These are phyloP conservation scores for Coffea eugenioides DNA, from an alignment of 257 asterid species.

Conservation along the genomic window DNA sequence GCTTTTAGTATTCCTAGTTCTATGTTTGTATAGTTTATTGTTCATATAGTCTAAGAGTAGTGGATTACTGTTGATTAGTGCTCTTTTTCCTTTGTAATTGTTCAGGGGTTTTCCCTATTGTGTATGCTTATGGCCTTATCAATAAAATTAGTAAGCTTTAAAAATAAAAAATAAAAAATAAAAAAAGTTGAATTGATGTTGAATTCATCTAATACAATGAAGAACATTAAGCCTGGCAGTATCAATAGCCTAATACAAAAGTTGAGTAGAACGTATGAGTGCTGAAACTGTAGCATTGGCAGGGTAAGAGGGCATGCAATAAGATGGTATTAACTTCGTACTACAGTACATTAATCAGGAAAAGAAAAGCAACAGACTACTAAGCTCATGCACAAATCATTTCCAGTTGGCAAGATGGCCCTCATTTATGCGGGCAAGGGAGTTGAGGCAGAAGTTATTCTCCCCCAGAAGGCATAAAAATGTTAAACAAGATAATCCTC, in stretches of 20 bases:
- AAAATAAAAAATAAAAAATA: not conserved
- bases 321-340: not conserved
- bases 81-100: no score
- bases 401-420: constrained; percentile 2
- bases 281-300: not conserved
- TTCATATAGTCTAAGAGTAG: no score
- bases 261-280: not conserved
- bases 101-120: no score
- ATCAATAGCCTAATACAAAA: not conserved
- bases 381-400: not conserved
- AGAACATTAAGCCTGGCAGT: not conserved
- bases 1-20: no score
- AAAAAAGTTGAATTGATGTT: not conserved
- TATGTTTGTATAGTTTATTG: no score
- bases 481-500: not conserved
- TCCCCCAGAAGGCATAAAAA: not conserved
- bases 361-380: not conserved
- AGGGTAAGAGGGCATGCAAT: not conserved
- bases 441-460: not conserved
- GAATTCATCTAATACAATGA: not conserved
- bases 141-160: no score
- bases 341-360: not conserved
- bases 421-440: not conserved
- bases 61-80: no score
- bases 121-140: no score